Evolutionary conservation across 345 rosid genomes (phyloP).

Genomic region (Toxicodendron radicans): DNA sequence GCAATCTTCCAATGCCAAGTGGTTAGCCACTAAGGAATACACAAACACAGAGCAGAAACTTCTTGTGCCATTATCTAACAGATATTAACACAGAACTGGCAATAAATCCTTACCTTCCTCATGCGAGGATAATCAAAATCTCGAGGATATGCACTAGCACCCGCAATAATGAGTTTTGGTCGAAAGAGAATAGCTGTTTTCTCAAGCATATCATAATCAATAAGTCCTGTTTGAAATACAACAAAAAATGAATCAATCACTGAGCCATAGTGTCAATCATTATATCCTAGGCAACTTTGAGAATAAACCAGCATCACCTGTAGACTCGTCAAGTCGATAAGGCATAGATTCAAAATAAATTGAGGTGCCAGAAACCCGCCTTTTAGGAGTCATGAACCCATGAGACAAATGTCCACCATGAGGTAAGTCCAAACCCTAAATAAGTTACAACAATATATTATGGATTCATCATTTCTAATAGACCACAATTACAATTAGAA

Average conservation of each 20-base stretch:
- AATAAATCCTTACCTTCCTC: constrained; percentile 68
- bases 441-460: constrained; percentile 16
- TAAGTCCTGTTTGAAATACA: constrained; percentile 52
- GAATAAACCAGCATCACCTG: constrained; percentile 47
- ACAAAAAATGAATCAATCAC: constrained; percentile 16
- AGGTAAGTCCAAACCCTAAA: constrained; percentile 85
- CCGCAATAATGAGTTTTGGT: constrained; percentile 91
- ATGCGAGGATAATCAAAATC: constrained; percentile 91
- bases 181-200: constrained; percentile 81
- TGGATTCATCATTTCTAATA: constrained; percentile 9
- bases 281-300: constrained; percentile 1
- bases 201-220: constrained; percentile 94
- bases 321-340: constrained; percentile 84
- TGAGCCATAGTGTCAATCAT: not conserved
- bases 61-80: not conserved
- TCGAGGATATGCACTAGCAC: constrained; percentile 96
- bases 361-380: constrained; percentile 92
- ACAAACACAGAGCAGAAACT: not conserved
- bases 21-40: constrained; percentile 22
- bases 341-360: constrained; percentile 97
- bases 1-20: constrained; percentile 59
- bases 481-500: not conserved
- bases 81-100: not conserved
- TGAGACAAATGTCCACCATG: constrained; percentile 95
- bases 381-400: constrained; percentile 95